Evolutionary conservation across 345 rosid species (phyloP).

Genomic region (Melastoma malabathricum): DNA sequence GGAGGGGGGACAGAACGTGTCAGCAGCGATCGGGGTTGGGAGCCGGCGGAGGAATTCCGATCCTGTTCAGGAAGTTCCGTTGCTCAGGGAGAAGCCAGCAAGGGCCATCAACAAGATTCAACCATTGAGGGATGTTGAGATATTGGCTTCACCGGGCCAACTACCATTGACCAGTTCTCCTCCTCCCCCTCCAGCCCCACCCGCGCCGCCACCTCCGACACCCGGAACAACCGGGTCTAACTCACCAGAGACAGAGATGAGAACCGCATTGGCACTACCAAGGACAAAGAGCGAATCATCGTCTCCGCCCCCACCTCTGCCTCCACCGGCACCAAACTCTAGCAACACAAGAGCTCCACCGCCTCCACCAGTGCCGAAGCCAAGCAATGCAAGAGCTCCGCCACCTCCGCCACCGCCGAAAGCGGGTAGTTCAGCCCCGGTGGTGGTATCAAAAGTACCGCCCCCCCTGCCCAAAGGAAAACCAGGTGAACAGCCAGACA

Average conservation of each 20-base stretch:
- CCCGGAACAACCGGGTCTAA: neutral
- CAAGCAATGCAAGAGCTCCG: slow-evolving; percentile 21
- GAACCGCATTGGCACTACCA: too few species aligned
- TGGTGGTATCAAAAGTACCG: slow-evolving; percentile 4
- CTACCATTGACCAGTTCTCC: neutral
- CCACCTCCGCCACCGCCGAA: slow-evolving; percentile 30
- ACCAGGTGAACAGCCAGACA: slow-evolving; percentile 5
- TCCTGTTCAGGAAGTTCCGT: slow-evolving; percentile 39
- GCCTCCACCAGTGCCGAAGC: slow-evolving; percentile 12
- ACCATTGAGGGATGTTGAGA: neutral
- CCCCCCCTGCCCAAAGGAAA: slow-evolving; percentile 26
- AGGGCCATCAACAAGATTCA: slow-evolving; percentile 25
- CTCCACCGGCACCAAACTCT: slow-evolving; percentile 16
- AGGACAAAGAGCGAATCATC: too few species aligned
- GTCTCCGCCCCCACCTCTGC: slow-evolving; percentile 12
- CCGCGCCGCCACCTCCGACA: slow-evolving; percentile 12
- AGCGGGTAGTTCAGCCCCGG: neutral
- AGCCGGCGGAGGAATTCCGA: slow-evolving; percentile 10
- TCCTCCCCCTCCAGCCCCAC: slow-evolving; percentile 7
- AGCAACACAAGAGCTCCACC: slow-evolving; percentile 14
- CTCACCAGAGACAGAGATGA: too few species aligned
- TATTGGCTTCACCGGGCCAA: too few species aligned
- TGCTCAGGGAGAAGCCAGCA: slow-evolving; percentile 52
- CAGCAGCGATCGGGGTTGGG: slow-evolving; percentile 6
- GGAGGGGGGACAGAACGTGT: slow-evolving; percentile 6